Percentiles rank a stretch among this genome's conserved stretches.
phyloP scores from a whole-genome alignment of 2,329 filamentous ascomycete genomes.

The Penicillium freii region DNA sequence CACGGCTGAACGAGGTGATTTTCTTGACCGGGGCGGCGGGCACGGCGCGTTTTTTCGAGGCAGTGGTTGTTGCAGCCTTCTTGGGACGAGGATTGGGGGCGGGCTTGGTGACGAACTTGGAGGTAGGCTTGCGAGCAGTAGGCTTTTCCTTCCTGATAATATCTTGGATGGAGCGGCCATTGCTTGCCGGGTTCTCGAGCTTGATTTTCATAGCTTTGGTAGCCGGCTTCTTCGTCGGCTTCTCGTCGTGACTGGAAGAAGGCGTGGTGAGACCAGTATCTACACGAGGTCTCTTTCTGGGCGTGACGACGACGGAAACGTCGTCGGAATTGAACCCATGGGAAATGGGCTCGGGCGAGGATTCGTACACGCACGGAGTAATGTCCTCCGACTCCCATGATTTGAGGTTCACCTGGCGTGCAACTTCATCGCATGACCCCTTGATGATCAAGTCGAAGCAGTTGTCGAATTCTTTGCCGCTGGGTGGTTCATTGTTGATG shows the following conservation, averaged over 20 bases:
- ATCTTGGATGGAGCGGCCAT: conserved; percentile 28
- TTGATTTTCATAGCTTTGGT: conserved; percentile 1
- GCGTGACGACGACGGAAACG: conserved; percentile 41
- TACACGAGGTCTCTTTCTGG: conserved; percentile 36
- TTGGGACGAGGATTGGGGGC: conserved; percentile 10
- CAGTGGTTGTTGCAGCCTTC: conserved; percentile 18
- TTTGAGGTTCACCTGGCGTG: conserved; percentile 64
- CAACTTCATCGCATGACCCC: conserved; percentile 85
- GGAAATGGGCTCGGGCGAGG: conserved; percentile 31
- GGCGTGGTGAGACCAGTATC: conserved; percentile 43
- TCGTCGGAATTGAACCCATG: conserved; percentile 13
- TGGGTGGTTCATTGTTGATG: conserved; percentile 87
- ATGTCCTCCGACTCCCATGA: conserved; percentile 53
- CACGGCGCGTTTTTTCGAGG: conserved; percentile 14
- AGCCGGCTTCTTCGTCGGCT: conserved; percentile 25
- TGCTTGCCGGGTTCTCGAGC: conserved; percentile 32
- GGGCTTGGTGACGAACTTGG: neutral
- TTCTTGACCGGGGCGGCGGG: conserved; percentile 1
- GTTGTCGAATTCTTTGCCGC: conserved; percentile 79
- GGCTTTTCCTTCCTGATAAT: conserved; percentile 27
- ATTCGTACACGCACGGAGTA: conserved; percentile 28
- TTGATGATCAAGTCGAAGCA: conserved; percentile 90
- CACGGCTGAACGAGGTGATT: conserved; percentile 21
- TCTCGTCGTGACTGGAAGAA: conserved; percentile 42
- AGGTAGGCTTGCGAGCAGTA: conserved; percentile 3